Percentiles rank a stretch among this genome's conserved stretches.
These are phyloP conservation scores for Candida gigantensis DNA, from an alignment of 1,139 yeast species.

Conservation along the genomic window DNA sequence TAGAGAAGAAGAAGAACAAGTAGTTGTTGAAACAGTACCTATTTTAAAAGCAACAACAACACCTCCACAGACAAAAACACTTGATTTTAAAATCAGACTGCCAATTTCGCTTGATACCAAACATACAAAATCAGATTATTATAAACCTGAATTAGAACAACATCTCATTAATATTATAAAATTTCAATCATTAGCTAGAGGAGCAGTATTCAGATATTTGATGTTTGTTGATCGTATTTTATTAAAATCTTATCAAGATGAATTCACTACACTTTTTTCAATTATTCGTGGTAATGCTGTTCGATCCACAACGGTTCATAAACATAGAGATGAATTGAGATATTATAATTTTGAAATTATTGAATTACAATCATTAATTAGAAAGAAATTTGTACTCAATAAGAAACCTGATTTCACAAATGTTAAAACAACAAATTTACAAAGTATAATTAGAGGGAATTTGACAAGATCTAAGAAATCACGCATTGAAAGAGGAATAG, in stretches of 20 bases:
- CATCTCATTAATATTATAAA: slow-evolving; percentile 31
- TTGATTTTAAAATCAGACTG: slow-evolving; percentile 6
- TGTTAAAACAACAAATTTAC: slow-evolving; percentile 20
- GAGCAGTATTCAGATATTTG: slow-evolving; percentile 62
- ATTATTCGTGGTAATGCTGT: slow-evolving; percentile 43
- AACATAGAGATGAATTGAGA: slow-evolving; percentile 37
- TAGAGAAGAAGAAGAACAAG: no score
- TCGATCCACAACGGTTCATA: slow-evolving; percentile 38
- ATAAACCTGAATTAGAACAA: slow-evolving; percentile 28
- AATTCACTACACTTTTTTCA: slow-evolving; percentile 38
- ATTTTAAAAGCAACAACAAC: neutral
- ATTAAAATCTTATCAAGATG: slow-evolving; percentile 54
- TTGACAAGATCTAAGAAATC: slow-evolving; percentile 17
- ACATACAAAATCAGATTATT: slow-evolving; percentile 14
- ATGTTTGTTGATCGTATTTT: slow-evolving; percentile 63
- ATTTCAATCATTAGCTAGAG: slow-evolving; percentile 66
- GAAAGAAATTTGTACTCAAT: slow-evolving; percentile 26
- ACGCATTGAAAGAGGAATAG: slow-evolving; percentile 13
- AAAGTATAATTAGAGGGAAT: slow-evolving; percentile 32
- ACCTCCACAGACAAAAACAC: neutral
- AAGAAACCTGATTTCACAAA: slow-evolving; percentile 17
- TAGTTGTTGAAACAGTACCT: slow-evolving; percentile 1
- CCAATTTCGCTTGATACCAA: slow-evolving; percentile 1
- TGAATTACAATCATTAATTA: slow-evolving; percentile 38
- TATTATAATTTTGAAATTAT: slow-evolving; percentile 29